Percentiles rank a stretch among this genome's conserved stretches.
These are phyloP conservation scores for Mallotus japonicus DNA, from an alignment of 441 rosid species.

Conservation along the genomic window DNA sequence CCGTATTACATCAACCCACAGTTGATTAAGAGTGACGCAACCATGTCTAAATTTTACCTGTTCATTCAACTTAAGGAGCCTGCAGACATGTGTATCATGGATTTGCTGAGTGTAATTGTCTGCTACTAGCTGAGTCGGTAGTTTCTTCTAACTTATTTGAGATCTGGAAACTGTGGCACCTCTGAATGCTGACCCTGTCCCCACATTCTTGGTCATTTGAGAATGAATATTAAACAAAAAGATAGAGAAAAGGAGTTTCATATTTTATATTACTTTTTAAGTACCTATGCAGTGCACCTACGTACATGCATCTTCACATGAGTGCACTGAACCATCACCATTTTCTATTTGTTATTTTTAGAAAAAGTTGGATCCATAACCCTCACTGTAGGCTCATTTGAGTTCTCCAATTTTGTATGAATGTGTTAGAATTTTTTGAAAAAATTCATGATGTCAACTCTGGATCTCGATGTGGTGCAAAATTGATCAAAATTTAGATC, in stretches of 20 bases:
- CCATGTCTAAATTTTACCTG: background rate
- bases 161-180: background rate
- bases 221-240: background rate
- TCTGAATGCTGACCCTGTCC: too few species aligned
- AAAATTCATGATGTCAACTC: background rate
- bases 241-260: background rate
- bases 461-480: background rate
- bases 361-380: background rate
- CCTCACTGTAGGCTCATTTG: background rate
- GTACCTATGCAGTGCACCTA: background rate
- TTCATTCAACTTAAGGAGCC: background rate
- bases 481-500: background rate
- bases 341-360: background rate
- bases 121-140: background rate
- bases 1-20: background rate
- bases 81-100: background rate
- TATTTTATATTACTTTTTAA: background rate
- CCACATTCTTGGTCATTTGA: background rate
- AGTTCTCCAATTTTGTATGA: background rate
- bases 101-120: background rate
- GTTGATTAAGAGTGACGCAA: background rate
- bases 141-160: background rate
- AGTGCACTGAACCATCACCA: background rate
- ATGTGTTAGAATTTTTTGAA: background rate
- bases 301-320: background rate